Percentiles rank a stretch among this genome's conserved stretches.
phyloP scores from a whole-genome alignment of 2,329 filamentous ascomycete species.

The Claviceps sp. region DNA sequence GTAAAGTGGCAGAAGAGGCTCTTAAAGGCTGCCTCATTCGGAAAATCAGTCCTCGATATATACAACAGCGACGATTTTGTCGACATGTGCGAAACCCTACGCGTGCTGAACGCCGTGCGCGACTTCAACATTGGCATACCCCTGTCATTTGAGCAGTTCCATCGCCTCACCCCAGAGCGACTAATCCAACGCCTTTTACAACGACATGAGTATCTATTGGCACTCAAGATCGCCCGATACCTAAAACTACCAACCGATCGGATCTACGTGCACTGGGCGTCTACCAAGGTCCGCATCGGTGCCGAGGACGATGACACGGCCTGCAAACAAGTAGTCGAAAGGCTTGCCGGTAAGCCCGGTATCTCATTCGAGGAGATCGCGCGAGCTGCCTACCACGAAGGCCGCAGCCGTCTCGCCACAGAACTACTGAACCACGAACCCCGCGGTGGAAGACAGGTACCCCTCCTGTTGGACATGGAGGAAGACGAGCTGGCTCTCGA shows the following conservation, averaged over 20 bases:
- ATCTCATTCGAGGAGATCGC: slow-evolving; percentile 96
- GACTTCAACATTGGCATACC: slow-evolving; percentile 86
- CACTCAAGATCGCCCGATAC: slow-evolving; percentile 77
- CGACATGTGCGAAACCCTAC: slow-evolving; percentile 88
- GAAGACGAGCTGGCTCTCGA: slow-evolving; percentile 90
- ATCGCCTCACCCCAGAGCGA: slow-evolving; percentile 76
- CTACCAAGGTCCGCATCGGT: slow-evolving; percentile 78
- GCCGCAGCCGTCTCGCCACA: slow-evolving; percentile 75
- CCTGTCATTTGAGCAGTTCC: slow-evolving; percentile 85
- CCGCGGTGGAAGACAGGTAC: slow-evolving; percentile 89
- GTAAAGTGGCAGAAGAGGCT: slow-evolving; percentile 89
- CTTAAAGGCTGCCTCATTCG: slow-evolving; percentile 92
- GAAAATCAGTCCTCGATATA: slow-evolving; percentile 90
- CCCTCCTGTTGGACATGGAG: slow-evolving; percentile 84
- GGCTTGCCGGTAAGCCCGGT: slow-evolving; percentile 73
- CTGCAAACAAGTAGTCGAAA: slow-evolving; percentile 74
- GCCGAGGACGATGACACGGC: slow-evolving; percentile 78
- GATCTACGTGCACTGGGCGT: slow-evolving; percentile 96
- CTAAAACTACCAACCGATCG: slow-evolving; percentile 73
- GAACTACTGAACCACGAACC: slow-evolving; percentile 88
- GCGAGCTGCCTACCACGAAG: slow-evolving; percentile 85
- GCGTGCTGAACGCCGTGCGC: slow-evolving; percentile 83
- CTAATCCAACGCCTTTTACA: slow-evolving; percentile 79
- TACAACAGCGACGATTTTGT: slow-evolving; percentile 99
- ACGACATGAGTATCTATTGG: slow-evolving; percentile 80